Percentiles rank a stretch among this genome's conserved stretches.
Conservation (phyloP, 768 basidiomycete species). For the Lentinula boryana region DNA sequence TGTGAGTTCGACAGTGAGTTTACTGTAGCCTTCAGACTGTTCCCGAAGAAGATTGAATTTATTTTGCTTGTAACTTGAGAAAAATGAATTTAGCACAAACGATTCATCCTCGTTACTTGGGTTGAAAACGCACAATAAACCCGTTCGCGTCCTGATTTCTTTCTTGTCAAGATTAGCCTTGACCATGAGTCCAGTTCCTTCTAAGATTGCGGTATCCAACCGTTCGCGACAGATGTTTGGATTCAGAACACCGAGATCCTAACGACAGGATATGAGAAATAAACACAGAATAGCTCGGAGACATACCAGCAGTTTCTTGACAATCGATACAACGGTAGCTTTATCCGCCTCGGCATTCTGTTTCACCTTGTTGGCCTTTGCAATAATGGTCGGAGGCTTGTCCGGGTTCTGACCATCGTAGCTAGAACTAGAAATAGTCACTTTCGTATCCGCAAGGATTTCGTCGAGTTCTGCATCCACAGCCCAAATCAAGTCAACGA, state of each 20-base stretch:
- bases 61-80: slow-evolving; percentile 85
- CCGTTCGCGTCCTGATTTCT: slow-evolving; percentile 75
- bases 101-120: neutral
- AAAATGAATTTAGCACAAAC: slow-evolving; percentile 1
- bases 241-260: slow-evolving; percentile 57
- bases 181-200: slow-evolving; percentile 59
- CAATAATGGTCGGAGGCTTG: slow-evolving; percentile 17
- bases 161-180: slow-evolving; percentile 65
- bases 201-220: slow-evolving; percentile 60
- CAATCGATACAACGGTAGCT: slow-evolving; percentile 47
- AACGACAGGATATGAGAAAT: neutral
- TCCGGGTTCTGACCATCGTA: slow-evolving; percentile 25
- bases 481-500: slow-evolving; percentile 81
- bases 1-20: slow-evolving; percentile 79
- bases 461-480: slow-evolving; percentile 76
- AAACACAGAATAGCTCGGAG: neutral
- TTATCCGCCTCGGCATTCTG: slow-evolving; percentile 59
- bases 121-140: slow-evolving; percentile 60
- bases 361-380: slow-evolving; percentile 41
- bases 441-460: slow-evolving; percentile 48
- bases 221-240: slow-evolving; percentile 65
- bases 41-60: slow-evolving; percentile 98
- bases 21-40: slow-evolving; percentile 96
- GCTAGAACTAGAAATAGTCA: slow-evolving; percentile 27
- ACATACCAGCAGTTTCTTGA: slow-evolving; percentile 59